These are phyloP conservation scores for Tillandsia fasciculata DNA, from an alignment of 176 grass and related monocot species.

Conservation along the genomic window DNA sequence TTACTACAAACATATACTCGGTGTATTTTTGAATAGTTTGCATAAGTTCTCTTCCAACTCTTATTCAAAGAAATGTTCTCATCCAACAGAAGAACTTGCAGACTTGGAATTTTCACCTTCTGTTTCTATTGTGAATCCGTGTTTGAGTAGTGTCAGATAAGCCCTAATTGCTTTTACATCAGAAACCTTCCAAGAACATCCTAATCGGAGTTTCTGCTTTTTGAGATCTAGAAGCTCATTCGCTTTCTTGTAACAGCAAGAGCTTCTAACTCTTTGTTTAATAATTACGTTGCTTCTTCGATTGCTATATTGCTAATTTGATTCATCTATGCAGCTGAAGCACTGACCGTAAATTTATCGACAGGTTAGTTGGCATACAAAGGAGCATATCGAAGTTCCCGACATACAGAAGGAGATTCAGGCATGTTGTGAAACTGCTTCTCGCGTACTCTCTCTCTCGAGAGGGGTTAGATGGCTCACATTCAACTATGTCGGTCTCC, in stretches of 20 bases:
- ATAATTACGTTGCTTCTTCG: not conserved
- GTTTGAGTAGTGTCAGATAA: no score
- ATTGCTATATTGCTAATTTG: not conserved
- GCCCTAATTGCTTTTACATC: no score
- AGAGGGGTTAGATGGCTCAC: constrained; percentile 33
- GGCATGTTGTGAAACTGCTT: constrained; percentile 58
- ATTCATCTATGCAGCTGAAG: not conserved
- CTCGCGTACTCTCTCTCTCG: constrained; percentile 41
- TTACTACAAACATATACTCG: no score
- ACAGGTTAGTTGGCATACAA: constrained; percentile 67
- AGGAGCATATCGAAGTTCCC: constrained; percentile 71
- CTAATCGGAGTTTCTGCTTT: no score
- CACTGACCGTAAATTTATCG: constrained; percentile 2
- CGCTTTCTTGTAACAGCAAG: no score
- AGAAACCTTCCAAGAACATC: no score
- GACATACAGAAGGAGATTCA: constrained; percentile 69
- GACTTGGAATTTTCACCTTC: not conserved
- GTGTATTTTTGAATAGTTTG: no score
- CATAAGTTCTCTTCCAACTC: no score
- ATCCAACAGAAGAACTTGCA: no score
- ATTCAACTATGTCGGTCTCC: constrained; percentile 14
- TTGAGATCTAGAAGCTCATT: no score
- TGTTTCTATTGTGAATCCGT: not conserved
- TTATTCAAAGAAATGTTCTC: no score
- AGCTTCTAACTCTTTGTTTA: not conserved